phyloP scores from a whole-genome alignment of 2,329 filamentous ascomycete species.

The Fusarium continuum region DNA sequence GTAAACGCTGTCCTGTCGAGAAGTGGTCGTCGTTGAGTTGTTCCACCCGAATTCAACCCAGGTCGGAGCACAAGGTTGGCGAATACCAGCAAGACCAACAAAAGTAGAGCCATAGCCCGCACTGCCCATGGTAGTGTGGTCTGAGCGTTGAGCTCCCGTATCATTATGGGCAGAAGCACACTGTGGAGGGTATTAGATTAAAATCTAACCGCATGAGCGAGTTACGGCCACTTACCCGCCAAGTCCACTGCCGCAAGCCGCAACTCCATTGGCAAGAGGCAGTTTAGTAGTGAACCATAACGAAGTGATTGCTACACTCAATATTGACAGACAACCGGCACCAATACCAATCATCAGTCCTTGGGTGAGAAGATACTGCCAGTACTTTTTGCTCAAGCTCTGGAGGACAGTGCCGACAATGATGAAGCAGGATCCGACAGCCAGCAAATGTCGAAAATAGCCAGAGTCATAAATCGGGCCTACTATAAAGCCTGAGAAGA shows the following conservation, averaged over 20 bases:
- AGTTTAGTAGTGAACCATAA: conserved; percentile 79
- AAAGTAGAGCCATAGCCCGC: conserved; percentile 16
- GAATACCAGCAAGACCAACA: conserved; percentile 4
- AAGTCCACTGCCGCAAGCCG: conserved; percentile 74
- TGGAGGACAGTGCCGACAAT: conserved; percentile 32
- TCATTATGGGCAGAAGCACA: conserved; percentile 35
- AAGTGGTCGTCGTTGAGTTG: conserved; percentile 7
- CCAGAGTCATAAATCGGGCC: conserved; percentile 36
- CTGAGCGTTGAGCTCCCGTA: conserved; percentile 10
- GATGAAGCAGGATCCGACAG: conserved; percentile 23
- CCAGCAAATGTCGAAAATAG: conserved; percentile 30
- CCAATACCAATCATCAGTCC: conserved; percentile 76
- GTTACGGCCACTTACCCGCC: conserved; percentile 56
- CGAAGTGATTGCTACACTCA: conserved; percentile 76
- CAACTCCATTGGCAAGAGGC: conserved; percentile 80
- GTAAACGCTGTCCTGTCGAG: conserved; percentile 28
- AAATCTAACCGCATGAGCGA: rapidly evolving
- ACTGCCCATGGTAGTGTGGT: conserved; percentile 23
- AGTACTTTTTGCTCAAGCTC: conserved; percentile 60
- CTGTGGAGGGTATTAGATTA: not conserved
- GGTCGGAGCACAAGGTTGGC: conserved; percentile 23
- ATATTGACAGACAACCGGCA: conserved; percentile 80
- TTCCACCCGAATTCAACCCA: not conserved
- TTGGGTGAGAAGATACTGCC: conserved; percentile 82
- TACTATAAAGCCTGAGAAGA: conserved; percentile 36